These are phyloP conservation scores for Penstemon newberryi DNA, from an alignment of 257 asterid species.

Conservation along the genomic window DNA sequence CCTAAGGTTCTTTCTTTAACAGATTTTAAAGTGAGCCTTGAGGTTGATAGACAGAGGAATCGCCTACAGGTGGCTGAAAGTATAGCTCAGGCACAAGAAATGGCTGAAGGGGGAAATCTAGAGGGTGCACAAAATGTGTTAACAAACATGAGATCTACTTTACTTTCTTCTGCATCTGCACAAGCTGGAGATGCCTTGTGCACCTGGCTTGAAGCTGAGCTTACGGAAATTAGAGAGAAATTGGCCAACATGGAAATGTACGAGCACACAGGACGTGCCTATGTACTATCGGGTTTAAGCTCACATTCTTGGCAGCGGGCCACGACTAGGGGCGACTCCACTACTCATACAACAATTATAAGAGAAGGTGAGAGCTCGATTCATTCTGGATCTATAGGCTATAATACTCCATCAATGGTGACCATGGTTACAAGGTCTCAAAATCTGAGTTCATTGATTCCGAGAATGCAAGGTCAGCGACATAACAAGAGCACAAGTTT, in stretches of 20 bases:
- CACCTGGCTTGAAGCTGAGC: slow-evolving; percentile 32
- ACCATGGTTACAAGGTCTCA: slow-evolving; percentile 37
- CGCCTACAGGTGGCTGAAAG: slow-evolving; percentile 34
- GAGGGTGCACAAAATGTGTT: slow-evolving; percentile 33
- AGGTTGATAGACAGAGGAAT: slow-evolving; percentile 43
- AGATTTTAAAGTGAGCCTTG: slow-evolving; percentile 25
- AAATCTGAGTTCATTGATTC: slow-evolving; percentile 9
- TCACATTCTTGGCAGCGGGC: slow-evolving; percentile 52
- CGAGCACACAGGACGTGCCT: slow-evolving; percentile 35
- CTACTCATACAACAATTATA: background rate
- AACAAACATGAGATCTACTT: slow-evolving; percentile 13
- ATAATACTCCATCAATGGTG: slow-evolving; percentile 38
- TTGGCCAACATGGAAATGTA: slow-evolving; percentile 34
- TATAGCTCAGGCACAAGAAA: slow-evolving; percentile 33
- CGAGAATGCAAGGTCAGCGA: slow-evolving; percentile 5
- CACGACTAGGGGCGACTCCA: slow-evolving; percentile 39
- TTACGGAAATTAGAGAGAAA: slow-evolving; percentile 33
- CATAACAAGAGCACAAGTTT: slow-evolving; percentile 19
- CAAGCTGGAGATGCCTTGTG: slow-evolving; percentile 41
- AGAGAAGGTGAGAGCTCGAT: slow-evolving; percentile 29
- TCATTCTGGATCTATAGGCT: slow-evolving; percentile 20
- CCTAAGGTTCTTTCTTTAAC: slow-evolving; percentile 27
- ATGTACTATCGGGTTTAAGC: slow-evolving; percentile 40
- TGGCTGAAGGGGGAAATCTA: slow-evolving; percentile 42
- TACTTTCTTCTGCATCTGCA: slow-evolving; percentile 36